phyloP scores from a whole-genome alignment of 1,139 yeast genomes.

The Hyphopichia fennica region DNA sequence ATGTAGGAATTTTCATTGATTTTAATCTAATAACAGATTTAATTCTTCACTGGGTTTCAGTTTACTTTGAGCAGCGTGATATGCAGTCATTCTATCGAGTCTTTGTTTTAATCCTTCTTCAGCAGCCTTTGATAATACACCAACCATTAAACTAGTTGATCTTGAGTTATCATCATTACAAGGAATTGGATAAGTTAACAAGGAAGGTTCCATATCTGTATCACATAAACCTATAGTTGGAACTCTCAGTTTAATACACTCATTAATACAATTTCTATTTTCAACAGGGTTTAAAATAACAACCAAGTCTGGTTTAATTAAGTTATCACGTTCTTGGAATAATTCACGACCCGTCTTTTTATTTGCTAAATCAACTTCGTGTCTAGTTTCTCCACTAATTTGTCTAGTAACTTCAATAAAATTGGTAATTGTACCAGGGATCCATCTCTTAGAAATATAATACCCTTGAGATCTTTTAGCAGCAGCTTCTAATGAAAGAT shows the following conservation, averaged over 20 bases:
- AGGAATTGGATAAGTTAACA: slow-evolving; percentile 92
- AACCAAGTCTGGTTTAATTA: slow-evolving; percentile 84
- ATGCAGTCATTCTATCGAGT: not conserved
- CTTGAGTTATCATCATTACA: slow-evolving; percentile 94
- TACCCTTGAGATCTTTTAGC: slow-evolving; percentile 77
- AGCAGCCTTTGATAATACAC: slow-evolving; percentile 85
- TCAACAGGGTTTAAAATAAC: slow-evolving; percentile 87
- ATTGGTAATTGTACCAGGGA: slow-evolving; percentile 93
- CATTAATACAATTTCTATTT: slow-evolving; percentile 76
- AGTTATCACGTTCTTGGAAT: slow-evolving; percentile 41
- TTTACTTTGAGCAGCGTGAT: not conserved
- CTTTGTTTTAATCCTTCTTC: slow-evolving; percentile 70
- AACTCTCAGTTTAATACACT: slow-evolving; percentile 77
- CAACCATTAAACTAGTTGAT: slow-evolving; percentile 73
- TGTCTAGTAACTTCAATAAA: slow-evolving; percentile 74
- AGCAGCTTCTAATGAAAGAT: slow-evolving; percentile 73
- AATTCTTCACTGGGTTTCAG: not conserved
- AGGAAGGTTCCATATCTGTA: slow-evolving; percentile 87
- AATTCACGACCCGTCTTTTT: slow-evolving; percentile 58
- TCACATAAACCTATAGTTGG: slow-evolving; percentile 95
- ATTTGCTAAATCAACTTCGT: slow-evolving; percentile 42
- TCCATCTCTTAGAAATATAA: slow-evolving; percentile 85
- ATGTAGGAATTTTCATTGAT: too few species aligned
- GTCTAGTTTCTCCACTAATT: slow-evolving; percentile 60
- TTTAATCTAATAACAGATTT: not conserved